Evolutionary conservation across 164 flowering plant species (phyloP), one percentile per base, ranked within the genome.

Genomic region (Magnolia sinica): DNA sequence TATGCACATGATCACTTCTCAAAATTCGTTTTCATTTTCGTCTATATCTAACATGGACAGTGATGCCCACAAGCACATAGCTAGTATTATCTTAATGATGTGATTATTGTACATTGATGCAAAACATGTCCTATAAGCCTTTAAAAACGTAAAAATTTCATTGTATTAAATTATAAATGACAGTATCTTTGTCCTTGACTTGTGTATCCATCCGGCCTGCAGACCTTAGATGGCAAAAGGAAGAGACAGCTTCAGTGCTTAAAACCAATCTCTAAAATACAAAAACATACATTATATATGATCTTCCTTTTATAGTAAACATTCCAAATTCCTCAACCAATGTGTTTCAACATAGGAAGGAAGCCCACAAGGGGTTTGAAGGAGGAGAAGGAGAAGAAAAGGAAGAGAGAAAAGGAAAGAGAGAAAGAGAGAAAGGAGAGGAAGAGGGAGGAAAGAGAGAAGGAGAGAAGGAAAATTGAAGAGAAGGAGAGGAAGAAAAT

Each of bases 181-280:
- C 45, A 37, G 45, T 37, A 7, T 37, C 45, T 37, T 37, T 37
- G 45, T 37, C 45, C 45, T 37, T 3, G 7, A 3, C 45, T 37
- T 37, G 45, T 37, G 45, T 37, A 37, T 37, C 45, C 45, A 37
- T 37, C 45, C 45, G 45, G 45, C 45, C 45, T 37, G 45, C 45
- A 37, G 45, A 3, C 45, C 45, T 37, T 37, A 37, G 45, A 37
- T 19, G 61, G 16, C 16, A 16, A 55, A 55, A 10, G 13, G 61
- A 64, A 13, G 24, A 64, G 68, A 22, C 19, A 64, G 68, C 0
- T 22, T 64, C 24, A n/a, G 24, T 20, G 19, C 68, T 64, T 23
- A 64, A 64, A 64, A 64, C 68, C 68, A 64, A 64, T 22, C 68
- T 64, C 24, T 64, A 64, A 64, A 64, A 20, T 64, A 19, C 23